These are phyloP conservation scores for Populus alba DNA, from an alignment of 345 rosid species.

Conservation along the genomic window DNA sequence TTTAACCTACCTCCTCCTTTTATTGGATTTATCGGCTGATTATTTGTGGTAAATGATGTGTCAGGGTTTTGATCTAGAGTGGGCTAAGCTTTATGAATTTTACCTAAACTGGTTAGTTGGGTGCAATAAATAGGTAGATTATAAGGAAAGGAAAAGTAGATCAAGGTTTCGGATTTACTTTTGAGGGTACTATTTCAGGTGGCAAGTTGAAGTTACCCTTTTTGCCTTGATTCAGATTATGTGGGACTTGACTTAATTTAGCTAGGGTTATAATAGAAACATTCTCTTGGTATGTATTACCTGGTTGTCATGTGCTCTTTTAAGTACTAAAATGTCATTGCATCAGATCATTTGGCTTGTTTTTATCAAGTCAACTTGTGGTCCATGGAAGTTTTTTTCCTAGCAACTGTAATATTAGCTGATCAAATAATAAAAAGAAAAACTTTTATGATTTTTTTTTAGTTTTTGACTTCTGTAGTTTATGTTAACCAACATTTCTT, in stretches of 20 bases:
- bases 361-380: neutral
- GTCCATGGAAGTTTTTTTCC: neutral
- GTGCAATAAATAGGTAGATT: constrained; percentile 1
- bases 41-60: neutral
- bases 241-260: neutral
- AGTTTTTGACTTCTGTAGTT: neutral
- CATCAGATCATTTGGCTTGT: neutral
- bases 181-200: neutral
- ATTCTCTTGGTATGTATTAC: neutral
- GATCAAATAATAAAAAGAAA: neutral
- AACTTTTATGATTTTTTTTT: neutral
- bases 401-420: neutral
- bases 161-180: neutral
- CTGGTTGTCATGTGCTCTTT: neutral
- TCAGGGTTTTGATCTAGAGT: neutral
- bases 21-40: neutral
- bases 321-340: neutral
- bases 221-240: constrained; percentile 1
- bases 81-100: neutral
- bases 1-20: neutral
- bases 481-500: neutral
- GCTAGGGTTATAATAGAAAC: neutral
- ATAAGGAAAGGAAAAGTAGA: neutral
- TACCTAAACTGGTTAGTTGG: neutral
- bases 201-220: neutral